Evolutionary conservation across 1,139 yeast species (phyloP), one percentile per base, ranked within the genome.

Genomic region (Candida smagusa): DNA sequence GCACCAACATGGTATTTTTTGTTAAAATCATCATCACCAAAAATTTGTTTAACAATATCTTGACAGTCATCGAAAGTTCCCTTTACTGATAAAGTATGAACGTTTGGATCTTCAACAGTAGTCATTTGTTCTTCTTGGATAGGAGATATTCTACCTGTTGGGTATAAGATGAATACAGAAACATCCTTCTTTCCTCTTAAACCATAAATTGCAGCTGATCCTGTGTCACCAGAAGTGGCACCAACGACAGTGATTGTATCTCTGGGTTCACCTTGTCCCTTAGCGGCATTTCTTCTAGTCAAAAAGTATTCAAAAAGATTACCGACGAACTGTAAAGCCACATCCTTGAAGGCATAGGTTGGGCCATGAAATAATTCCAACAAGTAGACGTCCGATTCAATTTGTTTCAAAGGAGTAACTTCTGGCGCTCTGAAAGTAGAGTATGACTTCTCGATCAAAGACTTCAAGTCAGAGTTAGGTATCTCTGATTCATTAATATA

Each of bases 51-150:
- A 46, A 92, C 97, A 43, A 90, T 79, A 56, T 89, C 97, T 68
- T 92, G 99, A 65, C 99, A 92, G 65, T 92, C 97, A 63, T 92
- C 99, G 59, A 92, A 92, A 21, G 96, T 88, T 48, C 98, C 98
- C 49, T 83, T 85, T 31, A 92, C 96, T 5, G 96, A 86, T 48
- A 92, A 74, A 23, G 97, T 90, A 65, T 92, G 98, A 29, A 92
- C 97, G 54, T 92, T 92, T 35, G 79, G 69, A 60, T 92, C 98
- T 42, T 83, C 77, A n/a, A 94, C 98, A 4, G 97, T 89, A 36
- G 98, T 86, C 98, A 92, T 92, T 67, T 94, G 99, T 51, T 86
- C 89, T 68, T 92, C 99, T 70, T 92, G 99, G 46, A 92, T 85
- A 34, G 97, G 97, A 27, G 97, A 89, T 39, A 92, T 94, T 61